phyloP scores from a whole-genome alignment of 495 filamentous ascomycete species.

The Aspergillus coremiiformis region DNA sequence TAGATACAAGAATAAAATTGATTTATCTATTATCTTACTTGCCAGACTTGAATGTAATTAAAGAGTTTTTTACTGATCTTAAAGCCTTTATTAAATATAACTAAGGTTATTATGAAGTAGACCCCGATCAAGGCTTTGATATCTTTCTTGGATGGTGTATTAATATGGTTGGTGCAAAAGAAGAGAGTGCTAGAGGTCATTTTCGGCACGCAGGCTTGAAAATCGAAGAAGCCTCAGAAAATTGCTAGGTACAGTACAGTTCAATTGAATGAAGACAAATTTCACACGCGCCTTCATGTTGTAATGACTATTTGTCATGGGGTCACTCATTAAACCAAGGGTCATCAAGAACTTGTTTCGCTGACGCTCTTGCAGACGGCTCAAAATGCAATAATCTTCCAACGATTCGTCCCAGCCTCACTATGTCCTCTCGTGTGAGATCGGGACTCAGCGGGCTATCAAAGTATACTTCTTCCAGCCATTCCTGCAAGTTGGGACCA shows the following conservation, averaged over 20 bases:
- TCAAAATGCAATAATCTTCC: constrained; percentile 27
- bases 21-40: constrained; percentile 27
- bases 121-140: constrained; percentile 29
- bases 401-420: constrained; percentile 25
- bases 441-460: constrained; percentile 18
- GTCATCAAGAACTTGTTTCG: constrained; percentile 25
- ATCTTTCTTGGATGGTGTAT: constrained; percentile 20
- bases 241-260: too few relatives aligned
- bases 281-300: too few relatives aligned
- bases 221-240: too few relatives aligned
- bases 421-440: constrained; percentile 24
- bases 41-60: constrained; percentile 14
- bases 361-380: constrained; percentile 27
- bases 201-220: constrained; percentile 10
- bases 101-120: constrained; percentile 19
- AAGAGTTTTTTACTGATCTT: constrained; percentile 9
- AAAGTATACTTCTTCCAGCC: constrained; percentile 34
- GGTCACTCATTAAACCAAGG: constrained; percentile 30
- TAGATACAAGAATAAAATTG: too few relatives aligned
- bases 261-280: too few relatives aligned
- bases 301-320: too few relatives aligned
- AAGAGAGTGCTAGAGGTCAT: constrained; percentile 13
- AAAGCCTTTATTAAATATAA: constrained; percentile 22
- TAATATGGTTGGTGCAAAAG: constrained; percentile 15
- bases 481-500: constrained; percentile 24